phyloP scores from a whole-genome alignment of 2,329 filamentous ascomycete genomes.

The Zasmidium citrigriseum region DNA sequence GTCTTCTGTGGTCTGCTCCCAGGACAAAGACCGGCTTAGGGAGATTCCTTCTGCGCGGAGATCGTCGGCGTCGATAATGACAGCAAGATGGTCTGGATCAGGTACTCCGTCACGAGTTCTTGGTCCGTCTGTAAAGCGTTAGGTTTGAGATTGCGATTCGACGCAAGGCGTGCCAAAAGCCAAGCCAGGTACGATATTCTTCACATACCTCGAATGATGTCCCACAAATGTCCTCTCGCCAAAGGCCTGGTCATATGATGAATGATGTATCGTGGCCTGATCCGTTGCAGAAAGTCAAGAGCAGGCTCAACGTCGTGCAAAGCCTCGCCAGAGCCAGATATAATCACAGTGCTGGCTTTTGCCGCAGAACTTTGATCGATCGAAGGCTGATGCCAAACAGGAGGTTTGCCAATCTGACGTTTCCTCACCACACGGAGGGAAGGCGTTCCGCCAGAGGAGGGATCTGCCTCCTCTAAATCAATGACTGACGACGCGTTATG shows the following conservation, averaged over 20 bases:
- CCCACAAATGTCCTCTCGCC: conserved; percentile 35
- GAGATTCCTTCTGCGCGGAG: conserved; percentile 36
- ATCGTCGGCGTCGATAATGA: conserved; percentile 38
- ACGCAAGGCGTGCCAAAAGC: background rate
- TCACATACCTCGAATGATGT: conserved; percentile 27
- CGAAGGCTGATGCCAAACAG: conserved; percentile 32
- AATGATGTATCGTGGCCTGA: conserved; percentile 33
- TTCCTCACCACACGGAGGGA: conserved; percentile 25
- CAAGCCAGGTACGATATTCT: background rate
- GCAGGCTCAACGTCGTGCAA: conserved; percentile 35
- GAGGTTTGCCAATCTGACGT: conserved; percentile 27
- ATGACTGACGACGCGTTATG: conserved; percentile 34
- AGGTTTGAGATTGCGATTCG: background rate
- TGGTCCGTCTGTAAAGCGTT: conserved; percentile 27
- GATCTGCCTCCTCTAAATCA: conserved; percentile 23
- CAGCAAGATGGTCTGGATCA: conserved; percentile 35
- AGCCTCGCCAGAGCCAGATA: conserved; percentile 34
- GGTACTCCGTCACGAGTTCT: conserved; percentile 32
- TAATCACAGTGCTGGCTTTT: conserved; percentile 31
- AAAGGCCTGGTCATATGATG: conserved; percentile 37
- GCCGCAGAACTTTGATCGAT: conserved; percentile 23
- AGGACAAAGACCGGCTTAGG: conserved; percentile 34
- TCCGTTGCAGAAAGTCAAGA: conserved; percentile 34
- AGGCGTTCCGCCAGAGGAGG: conserved; percentile 10
- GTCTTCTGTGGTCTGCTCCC: conserved; percentile 37